Percentiles rank a stretch among this genome's conserved stretches.
phyloP scores from a whole-genome alignment of 345 rosid species.

The Anastatica hierochuntica region DNA sequence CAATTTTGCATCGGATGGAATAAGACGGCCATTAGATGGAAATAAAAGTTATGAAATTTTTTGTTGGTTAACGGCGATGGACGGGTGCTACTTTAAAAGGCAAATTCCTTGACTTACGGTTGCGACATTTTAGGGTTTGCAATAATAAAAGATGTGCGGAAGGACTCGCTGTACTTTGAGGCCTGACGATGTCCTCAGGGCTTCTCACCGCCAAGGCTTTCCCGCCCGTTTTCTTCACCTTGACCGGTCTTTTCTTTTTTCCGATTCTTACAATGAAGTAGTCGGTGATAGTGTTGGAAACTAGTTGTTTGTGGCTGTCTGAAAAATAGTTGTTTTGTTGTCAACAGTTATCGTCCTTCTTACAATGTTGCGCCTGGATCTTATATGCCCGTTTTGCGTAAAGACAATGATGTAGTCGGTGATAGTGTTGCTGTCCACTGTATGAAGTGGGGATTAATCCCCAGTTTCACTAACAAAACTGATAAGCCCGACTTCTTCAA shows the following conservation, averaged over 20 bases:
- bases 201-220: slow-evolving; percentile 42
- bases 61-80: too few relatives aligned
- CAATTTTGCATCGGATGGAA: too few relatives aligned
- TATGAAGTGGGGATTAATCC: slow-evolving; percentile 92
- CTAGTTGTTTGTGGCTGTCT: neutral
- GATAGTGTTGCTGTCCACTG: slow-evolving; percentile 49
- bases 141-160: slow-evolving; percentile 46
- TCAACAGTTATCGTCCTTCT: slow-evolving; percentile 62
- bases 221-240: slow-evolving; percentile 36
- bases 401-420: slow-evolving; percentile 36
- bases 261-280: too few relatives aligned
- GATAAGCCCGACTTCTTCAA: slow-evolving; percentile 79
- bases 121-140: too few relatives aligned
- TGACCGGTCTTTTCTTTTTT: slow-evolving; percentile 38
- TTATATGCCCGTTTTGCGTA: slow-evolving; percentile 53
- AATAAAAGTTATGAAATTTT: too few relatives aligned
- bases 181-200: slow-evolving; percentile 54
- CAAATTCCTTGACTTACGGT: too few relatives aligned
- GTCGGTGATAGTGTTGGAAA: too few relatives aligned
- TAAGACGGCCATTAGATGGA: too few relatives aligned
- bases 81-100: too few relatives aligned
- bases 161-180: slow-evolving; percentile 73
- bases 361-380: slow-evolving; percentile 70
- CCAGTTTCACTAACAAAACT: slow-evolving; percentile 60
- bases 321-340: neutral